Conservation (phyloP, 805 yeast species). For the Candida easanensis region DNA sequence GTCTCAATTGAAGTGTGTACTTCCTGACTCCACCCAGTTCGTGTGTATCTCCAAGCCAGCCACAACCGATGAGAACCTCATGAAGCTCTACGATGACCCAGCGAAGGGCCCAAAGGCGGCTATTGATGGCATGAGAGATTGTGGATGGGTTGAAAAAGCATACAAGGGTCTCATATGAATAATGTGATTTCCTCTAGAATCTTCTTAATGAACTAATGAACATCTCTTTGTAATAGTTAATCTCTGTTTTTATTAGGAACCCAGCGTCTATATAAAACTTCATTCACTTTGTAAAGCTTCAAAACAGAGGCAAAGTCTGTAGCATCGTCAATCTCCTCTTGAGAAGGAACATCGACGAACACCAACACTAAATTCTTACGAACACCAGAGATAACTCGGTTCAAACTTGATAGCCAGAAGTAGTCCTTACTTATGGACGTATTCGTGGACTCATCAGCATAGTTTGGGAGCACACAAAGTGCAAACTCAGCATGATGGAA, state of each 20-base stretch:
- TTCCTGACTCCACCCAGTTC: conserved; percentile 63
- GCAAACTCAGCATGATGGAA: conserved; percentile 92
- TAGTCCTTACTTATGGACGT: conserved; percentile 34
- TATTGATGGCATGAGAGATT: conserved; percentile 61
- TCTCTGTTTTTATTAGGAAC: conserved; percentile 82
- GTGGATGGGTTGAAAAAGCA: conserved; percentile 81
- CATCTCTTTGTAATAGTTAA: conserved; percentile 28
- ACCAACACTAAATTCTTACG: conserved; percentile 71
- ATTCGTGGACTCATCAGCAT: conserved; percentile 31
- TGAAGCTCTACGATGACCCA: conserved; percentile 40
- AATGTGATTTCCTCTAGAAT: neutral
- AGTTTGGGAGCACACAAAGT: conserved; percentile 46
- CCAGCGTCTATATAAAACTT: conserved; percentile 78
- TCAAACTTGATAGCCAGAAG: conserved; percentile 64
- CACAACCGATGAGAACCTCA: conserved; percentile 36
- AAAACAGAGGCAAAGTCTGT: conserved; percentile 35
- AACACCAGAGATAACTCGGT: conserved; percentile 85
- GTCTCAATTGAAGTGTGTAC: conserved; percentile 75
- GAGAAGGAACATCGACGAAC: conserved; percentile 56
- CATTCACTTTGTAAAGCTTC: conserved; percentile 51
- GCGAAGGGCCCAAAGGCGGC: conserved; percentile 44
- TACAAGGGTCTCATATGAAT: conserved; percentile 51
- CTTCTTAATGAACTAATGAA: conserved; percentile 1
- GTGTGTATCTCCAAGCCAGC: conserved; percentile 87
- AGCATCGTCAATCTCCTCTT: conserved; percentile 30